Percentiles rank a stretch among this genome's conserved stretches.
phyloP scores from a whole-genome alignment of 306 rosid genomes.

The Arachis stenosperma region DNA sequence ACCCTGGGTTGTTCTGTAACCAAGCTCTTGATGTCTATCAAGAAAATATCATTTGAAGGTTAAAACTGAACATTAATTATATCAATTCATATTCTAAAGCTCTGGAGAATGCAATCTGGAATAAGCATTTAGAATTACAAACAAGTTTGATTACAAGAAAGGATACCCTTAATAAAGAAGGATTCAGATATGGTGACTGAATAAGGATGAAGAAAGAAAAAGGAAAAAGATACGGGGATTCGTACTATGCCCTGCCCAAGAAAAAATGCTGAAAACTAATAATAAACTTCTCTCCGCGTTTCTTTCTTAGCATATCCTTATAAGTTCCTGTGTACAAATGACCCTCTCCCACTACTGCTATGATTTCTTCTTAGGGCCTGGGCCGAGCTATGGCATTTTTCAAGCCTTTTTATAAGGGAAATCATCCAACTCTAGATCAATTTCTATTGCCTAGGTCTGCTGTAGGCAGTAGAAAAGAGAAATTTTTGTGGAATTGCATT shows the following conservation, averaged over 20 bases:
- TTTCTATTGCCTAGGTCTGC: too few species aligned
- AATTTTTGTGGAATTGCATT: too few species aligned
- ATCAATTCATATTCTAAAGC: slow-evolving; percentile 20
- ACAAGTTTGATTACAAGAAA: not conserved
- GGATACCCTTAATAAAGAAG: not conserved
- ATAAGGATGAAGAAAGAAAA: not conserved
- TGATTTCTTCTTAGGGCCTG: not conserved
- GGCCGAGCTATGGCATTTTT: too few species aligned
- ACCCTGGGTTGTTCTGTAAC: slow-evolving; percentile 78
- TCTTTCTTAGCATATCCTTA: too few species aligned
- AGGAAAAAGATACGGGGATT: not conserved
- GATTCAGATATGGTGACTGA: not conserved
- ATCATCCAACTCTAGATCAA: too few species aligned
- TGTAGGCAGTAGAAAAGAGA: too few species aligned
- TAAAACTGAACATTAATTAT: slow-evolving; percentile 14
- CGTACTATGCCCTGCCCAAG: not conserved
- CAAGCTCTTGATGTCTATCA: slow-evolving; percentile 83
- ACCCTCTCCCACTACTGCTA: too few species aligned
- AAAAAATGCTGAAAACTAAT: too few species aligned
- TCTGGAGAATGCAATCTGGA: not conserved
- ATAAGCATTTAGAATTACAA: not conserved
- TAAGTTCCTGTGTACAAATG: too few species aligned
- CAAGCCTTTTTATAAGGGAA: too few species aligned
- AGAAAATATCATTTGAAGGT: slow-evolving; percentile 36
- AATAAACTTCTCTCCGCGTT: too few species aligned